These are phyloP conservation scores for Yarrowia sp. DNA, from an alignment of 805 yeast species.

Conservation along the genomic window DNA sequence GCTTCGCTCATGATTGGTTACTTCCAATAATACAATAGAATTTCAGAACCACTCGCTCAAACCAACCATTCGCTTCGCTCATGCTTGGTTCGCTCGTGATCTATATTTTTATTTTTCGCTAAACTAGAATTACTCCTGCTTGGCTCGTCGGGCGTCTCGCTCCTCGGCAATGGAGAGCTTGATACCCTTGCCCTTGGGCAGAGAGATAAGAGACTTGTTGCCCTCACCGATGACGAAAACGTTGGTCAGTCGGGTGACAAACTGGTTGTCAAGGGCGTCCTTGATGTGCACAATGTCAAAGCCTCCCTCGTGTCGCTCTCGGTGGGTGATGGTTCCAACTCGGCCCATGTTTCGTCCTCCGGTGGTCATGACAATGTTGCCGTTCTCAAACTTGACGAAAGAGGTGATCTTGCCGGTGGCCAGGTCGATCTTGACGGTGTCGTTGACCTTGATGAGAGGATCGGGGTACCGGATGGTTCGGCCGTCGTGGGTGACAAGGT, in stretches of 20 bases:
- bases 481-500: slow-evolving; percentile 99
- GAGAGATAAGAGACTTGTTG: slow-evolving; percentile 85
- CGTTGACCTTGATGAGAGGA: slow-evolving; percentile 94
- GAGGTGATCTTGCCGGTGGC: slow-evolving; percentile 92
- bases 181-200: slow-evolving; percentile 99
- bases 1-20: background rate
- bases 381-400: slow-evolving; percentile 88
- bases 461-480: slow-evolving; percentile 99
- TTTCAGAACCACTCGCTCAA: no score
- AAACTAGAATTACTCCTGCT: slow-evolving; percentile 10
- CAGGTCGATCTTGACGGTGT: slow-evolving; percentile 94
- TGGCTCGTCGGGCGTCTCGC: slow-evolving; percentile 88
- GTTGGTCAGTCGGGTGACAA: slow-evolving; percentile 91
- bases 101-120: background rate
- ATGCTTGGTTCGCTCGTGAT: background rate
- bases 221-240: slow-evolving; percentile 95
- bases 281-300: slow-evolving; percentile 96
- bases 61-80: background rate
- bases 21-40: no score
- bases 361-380: slow-evolving; percentile 86
- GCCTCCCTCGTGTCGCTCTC: slow-evolving; percentile 98
- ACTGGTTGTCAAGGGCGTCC: slow-evolving; percentile 90
- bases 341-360: slow-evolving; percentile 99
- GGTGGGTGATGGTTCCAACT: slow-evolving; percentile 92
- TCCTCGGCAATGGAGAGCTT: slow-evolving; percentile 93